These are phyloP conservation scores for Asterophora parasitica DNA, from an alignment of 768 basidiomycete genomes.

Conservation along the genomic window DNA sequence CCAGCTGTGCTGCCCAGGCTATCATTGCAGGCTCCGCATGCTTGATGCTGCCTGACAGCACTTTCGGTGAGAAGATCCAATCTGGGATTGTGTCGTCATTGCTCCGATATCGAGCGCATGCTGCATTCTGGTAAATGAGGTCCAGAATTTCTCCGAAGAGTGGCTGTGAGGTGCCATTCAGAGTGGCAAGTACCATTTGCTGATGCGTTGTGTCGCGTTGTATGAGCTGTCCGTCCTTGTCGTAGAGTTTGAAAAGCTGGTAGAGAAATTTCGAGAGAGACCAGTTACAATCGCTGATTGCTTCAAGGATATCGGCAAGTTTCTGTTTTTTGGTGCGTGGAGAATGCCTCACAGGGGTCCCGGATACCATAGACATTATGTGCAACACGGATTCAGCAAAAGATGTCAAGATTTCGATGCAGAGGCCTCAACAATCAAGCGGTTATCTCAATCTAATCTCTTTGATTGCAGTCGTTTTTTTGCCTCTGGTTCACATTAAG, in stretches of 20 bases:
- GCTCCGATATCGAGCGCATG: background rate
- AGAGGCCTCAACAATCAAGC: too few species aligned
- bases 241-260: background rate
- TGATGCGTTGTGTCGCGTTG: background rate
- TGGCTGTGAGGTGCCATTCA: background rate
- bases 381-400: too few species aligned
- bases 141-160: background rate
- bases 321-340: too few species aligned
- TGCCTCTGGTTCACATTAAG: too few species aligned
- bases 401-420: too few species aligned
- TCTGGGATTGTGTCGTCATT: background rate
- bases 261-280: background rate
- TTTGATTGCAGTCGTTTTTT: too few species aligned
- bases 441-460: too few species aligned
- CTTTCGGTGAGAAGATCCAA: background rate
- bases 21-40: constrained; percentile 8
- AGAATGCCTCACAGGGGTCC: too few species aligned
- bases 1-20: constrained; percentile 5
- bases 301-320: too few species aligned
- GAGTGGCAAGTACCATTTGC: background rate
- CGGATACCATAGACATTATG: too few species aligned
- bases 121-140: background rate
- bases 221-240: background rate
- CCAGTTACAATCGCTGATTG: background rate
- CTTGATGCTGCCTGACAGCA: background rate